These are phyloP conservation scores for Borovskyia barvae DNA, from an alignment of 208 protist species.

Conservation along the genomic window DNA sequence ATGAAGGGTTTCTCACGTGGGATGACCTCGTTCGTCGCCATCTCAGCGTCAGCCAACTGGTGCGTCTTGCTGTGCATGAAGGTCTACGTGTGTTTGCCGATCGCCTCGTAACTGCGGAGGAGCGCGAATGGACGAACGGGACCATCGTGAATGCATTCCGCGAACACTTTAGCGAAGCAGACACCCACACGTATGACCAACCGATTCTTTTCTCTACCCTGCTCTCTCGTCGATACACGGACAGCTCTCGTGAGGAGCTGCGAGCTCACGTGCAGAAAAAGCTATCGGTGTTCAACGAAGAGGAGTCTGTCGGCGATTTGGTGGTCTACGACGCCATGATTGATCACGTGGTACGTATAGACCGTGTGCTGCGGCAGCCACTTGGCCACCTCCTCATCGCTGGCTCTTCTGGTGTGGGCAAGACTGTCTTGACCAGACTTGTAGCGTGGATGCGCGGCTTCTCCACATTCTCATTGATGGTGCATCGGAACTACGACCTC, in stretches of 20 bases:
- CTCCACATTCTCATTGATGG: slow-evolving; percentile 96
- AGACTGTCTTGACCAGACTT: slow-evolving; percentile 97
- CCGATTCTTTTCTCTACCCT: slow-evolving; percentile 97
- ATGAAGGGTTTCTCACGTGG: slow-evolving; percentile 91
- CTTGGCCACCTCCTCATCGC: slow-evolving; percentile 97
- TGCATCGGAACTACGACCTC: slow-evolving; percentile 95
- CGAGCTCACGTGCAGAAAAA: slow-evolving; percentile 88
- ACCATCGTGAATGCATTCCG: slow-evolving; percentile 72
- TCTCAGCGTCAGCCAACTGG: slow-evolving; percentile 52
- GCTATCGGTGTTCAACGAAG: slow-evolving; percentile 95
- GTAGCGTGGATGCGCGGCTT: slow-evolving; percentile 98
- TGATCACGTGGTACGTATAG: slow-evolving; percentile 98
- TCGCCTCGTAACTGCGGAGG: slow-evolving; percentile 91
- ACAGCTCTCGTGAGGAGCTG: slow-evolving; percentile 88
- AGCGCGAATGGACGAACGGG: slow-evolving; percentile 94
- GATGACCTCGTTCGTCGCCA: slow-evolving; percentile 37
- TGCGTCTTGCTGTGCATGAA: slow-evolving; percentile 97
- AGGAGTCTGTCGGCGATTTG: slow-evolving; percentile 92
- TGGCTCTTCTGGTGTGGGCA: slow-evolving; percentile 97
- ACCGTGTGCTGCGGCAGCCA: slow-evolving; percentile 98
- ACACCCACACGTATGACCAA: slow-evolving; percentile 52
- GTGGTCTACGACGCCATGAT: slow-evolving; percentile 98
- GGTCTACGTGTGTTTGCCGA: slow-evolving; percentile 97
- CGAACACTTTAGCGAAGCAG: slow-evolving; percentile 82
- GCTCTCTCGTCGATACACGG: slow-evolving; percentile 90